Evolutionary conservation across 176 grass and related monocot genomes (phyloP).

Genomic region (Aegilops longissima): DNA sequence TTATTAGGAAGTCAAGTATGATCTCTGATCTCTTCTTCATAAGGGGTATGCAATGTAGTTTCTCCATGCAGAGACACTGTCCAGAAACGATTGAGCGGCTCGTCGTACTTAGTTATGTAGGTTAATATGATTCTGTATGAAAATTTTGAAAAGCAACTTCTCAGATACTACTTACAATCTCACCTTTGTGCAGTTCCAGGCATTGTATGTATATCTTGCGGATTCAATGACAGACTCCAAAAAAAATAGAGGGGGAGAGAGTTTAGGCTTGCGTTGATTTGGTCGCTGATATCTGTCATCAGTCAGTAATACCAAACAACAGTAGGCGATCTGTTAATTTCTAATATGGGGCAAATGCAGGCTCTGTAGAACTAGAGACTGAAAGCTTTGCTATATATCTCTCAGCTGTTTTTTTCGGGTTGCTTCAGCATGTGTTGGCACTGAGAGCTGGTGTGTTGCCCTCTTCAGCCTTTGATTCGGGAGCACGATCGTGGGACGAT

Average conservation of each 20-base stretch:
- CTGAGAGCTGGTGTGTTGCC: not conserved
- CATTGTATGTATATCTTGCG: not conserved
- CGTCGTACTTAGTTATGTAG: not conserved
- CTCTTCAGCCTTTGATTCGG: not conserved
- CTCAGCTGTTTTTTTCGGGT: too few species aligned
- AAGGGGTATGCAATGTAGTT: not conserved
- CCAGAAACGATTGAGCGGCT: not conserved
- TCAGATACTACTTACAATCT: not conserved
- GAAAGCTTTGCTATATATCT: too few species aligned
- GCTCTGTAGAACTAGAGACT: not conserved
- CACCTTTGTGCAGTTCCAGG: too few species aligned
- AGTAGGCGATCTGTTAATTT: not conserved
- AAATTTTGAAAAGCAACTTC: not conserved
- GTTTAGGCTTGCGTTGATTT: not conserved
- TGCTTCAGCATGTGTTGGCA: not conserved
- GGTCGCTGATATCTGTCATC: not conserved
- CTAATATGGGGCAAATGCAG: too few species aligned
- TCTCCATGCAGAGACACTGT: not conserved
- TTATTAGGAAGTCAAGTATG: not conserved
- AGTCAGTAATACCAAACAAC: not conserved
- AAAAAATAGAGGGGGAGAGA: not conserved
- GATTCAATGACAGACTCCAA: not conserved
- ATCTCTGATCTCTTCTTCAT: not conserved
- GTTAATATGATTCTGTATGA: not conserved
- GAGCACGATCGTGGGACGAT: not conserved